Base-by-base conservation (phyloP, 1,284 basidiomycete genomes). In the Microbotryum intermedium region DNA sequence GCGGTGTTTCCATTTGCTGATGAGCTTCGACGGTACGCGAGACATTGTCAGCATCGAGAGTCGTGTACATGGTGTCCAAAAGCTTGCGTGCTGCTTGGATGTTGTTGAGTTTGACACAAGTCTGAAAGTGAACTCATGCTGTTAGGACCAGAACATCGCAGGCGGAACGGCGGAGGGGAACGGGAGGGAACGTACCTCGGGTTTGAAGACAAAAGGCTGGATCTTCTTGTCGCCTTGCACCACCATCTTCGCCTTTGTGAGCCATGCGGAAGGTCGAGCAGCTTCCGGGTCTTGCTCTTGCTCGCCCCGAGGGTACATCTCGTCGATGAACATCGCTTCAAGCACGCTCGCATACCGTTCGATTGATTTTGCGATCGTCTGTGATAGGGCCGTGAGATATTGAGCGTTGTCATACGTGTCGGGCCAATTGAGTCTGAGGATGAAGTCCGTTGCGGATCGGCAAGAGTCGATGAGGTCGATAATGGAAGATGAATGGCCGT, bases 21-120 rank as follows among this genome's bases (percentile, higher is more conserved):
- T 78, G 62, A 50, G 77, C 26, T 78, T 77, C 72, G 54, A 78
- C 70, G 26, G 84, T 79, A 45, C 86, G 83, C 0, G 88, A 84
- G 62, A 94, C 83, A 72, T 86, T 85, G 76, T 99, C 95, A 0
- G 87, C 91, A 61, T 94, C 82, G 78, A 97, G 85, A 68, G 90
- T 87, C 55, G 82, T 84, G 75, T 97, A 98, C 79, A 98, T 87
- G 69, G 87, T 88, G 74, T 99, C 95, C 57, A 99, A 80, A 56
- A 95, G 80, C 60, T 84, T 83, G 13, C 93, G 83, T 1, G 93
- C 92, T 2, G 90, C 87, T 70, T 95, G 92, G 65, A 98, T 86
- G 73, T 98, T 97, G 79, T 99, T 98, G 51, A 98, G 81, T 77
- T 97, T 97, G 71, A 98, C 90, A 72, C 94, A 97, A 0, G 90